A percentile compares a stretch with the other conserved stretches of the same genome.
These are phyloP conservation scores for Jimgerdemannia flammicorona DNA, from an alignment of 192 early-diverging fungal genomes.

Conservation along the genomic window DNA sequence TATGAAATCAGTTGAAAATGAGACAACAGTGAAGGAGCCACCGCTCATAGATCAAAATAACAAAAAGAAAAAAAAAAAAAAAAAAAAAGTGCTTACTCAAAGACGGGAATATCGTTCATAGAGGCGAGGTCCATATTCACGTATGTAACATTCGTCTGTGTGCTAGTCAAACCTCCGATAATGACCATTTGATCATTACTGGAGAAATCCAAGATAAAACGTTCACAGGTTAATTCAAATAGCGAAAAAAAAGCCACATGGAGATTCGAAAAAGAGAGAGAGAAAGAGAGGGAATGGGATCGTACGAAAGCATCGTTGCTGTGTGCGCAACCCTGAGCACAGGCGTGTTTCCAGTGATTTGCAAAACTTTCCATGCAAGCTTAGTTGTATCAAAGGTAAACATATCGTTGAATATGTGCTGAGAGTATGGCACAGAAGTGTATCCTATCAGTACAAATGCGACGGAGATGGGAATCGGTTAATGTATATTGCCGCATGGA, in stretches of 20 bases:
- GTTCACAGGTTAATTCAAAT: no score
- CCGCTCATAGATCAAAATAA: no score
- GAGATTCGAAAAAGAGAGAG: neutral
- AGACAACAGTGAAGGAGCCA: no score
- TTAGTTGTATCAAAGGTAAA: neutral
- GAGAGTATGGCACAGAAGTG: neutral
- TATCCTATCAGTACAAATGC: neutral
- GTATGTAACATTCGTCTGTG: neutral
- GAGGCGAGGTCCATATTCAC: neutral
- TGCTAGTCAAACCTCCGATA: neutral
- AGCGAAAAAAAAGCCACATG: neutral
- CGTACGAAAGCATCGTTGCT: neutral
- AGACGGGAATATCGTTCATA: neutral
- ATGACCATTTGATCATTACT: neutral
- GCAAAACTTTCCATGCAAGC: neutral
- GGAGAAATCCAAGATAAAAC: neutral
- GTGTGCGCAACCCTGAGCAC: neutral
- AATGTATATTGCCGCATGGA: no score
- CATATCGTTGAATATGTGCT: neutral
- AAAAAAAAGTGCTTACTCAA: neutral
- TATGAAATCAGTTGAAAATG: neutral
- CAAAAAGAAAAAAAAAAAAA: neutral
- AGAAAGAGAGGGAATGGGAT: neutral
- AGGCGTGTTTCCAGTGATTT: neutral
- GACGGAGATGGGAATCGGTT: no score